Base-by-base conservation (phyloP, 768 basidiomycete genomes). In the Rhizopogon vinicolor region DNA sequence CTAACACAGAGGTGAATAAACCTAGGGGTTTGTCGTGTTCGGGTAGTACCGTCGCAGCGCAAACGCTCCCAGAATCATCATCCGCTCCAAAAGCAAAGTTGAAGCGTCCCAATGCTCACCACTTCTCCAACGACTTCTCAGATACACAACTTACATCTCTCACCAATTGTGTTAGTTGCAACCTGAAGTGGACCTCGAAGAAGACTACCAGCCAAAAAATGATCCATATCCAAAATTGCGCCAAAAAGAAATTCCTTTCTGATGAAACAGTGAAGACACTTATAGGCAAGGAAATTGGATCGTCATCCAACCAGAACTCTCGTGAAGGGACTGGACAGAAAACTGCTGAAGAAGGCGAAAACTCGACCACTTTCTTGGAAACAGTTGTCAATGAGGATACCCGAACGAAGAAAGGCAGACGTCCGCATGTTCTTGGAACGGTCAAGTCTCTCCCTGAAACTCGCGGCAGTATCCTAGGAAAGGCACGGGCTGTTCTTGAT, bases 201-300 rank as follows among this genome's bases (percentile, higher is more conserved):
- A 93, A 93, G 66, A 79, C 79, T 3, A 71, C 71, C 10, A 59
- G 69, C 16, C 82, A 86, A 62, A 93, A 93, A 67, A 68, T 80
- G 64, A 60, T 75, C 3, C 91, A 93, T 64, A 80, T 93, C 41
- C 75, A 76, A 48, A 72, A 75, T 6, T 93, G 91, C 65, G 82
- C 86, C 12, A 84, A 78, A 68, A 91, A 85, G 67, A 73, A 74
- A 19, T 71, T 66, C 4, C 68, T 86, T 41, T 72, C 74, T 6
- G 69, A 80, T 31, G 82, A 83, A 5, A 89, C 87, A 2, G 59
- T 92, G 33, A 67, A 68, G 2, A 56, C 72, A 28, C 74, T 89
- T 25, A 65, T 91, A 5, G 71, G 72, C 28, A 76, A 79, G 58
- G 83, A 84, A 61, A 58, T 83, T 9, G 66, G 67, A 37, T 63